Conservation (phyloP, 768 basidiomycete genomes). For the Podaxis sp. region DNA sequence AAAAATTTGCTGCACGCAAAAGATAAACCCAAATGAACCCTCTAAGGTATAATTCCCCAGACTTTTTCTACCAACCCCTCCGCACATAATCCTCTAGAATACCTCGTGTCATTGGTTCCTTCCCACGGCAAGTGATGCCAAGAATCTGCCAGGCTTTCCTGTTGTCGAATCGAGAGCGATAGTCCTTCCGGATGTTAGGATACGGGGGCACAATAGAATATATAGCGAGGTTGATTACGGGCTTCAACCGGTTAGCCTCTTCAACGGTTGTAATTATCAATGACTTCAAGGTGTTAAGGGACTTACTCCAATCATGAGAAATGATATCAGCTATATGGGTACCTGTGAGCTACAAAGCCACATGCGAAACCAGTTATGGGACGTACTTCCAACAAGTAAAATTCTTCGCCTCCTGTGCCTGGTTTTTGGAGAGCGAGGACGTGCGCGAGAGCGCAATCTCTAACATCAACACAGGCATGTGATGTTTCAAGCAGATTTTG, state of each 20-base stretch:
- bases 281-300: not conserved
- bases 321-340: not conserved
- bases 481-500: not conserved
- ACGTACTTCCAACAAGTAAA: slow-evolving; percentile 1
- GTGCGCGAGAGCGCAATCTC: slow-evolving; percentile 7
- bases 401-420: slow-evolving; percentile 11
- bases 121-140: not conserved
- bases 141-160: not conserved
- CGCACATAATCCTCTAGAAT: not conserved
- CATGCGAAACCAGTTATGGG: not conserved
- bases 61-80: not conserved
- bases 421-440: slow-evolving; percentile 6
- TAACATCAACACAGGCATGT: slow-evolving; percentile 4
- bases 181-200: not conserved
- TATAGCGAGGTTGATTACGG: not conserved
- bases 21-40: too few relatives aligned
- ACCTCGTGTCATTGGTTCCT: not conserved
- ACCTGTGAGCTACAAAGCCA: not conserved
- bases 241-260: not conserved
- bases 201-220: slow-evolving; percentile 3
- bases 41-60: too few relatives aligned
- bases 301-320: slow-evolving; percentile 7
- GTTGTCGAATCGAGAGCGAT: not conserved
- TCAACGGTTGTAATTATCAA: not conserved
- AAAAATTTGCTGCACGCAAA: too few relatives aligned